Conservation (phyloP, 371 early-diverging fungal genomes). For the Modicella reniformis region DNA sequence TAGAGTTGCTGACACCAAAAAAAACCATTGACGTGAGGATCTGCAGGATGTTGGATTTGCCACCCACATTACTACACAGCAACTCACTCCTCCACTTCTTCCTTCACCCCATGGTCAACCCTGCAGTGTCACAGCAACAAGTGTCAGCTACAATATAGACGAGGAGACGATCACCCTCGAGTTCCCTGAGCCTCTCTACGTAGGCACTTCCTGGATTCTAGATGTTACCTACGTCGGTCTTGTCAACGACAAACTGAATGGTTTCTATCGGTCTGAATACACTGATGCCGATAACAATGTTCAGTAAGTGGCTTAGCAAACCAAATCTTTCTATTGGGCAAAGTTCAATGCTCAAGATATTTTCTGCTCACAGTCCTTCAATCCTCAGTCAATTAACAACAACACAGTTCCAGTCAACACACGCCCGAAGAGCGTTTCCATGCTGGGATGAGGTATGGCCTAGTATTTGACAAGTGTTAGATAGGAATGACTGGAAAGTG, state of each 20-base stretch:
- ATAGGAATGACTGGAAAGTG: neutral
- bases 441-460: constrained; percentile 84
- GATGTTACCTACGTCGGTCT: constrained; percentile 59
- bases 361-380: neutral
- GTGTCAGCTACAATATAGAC: constrained; percentile 49
- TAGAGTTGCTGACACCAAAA: too few relatives aligned
- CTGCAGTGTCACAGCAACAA: constrained; percentile 46
- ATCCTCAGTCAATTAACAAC: constrained; percentile 64
- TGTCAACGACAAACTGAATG: constrained; percentile 85
- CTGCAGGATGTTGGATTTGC: too few relatives aligned
- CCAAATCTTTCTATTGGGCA: neutral
- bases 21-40: too few relatives aligned
- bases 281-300: constrained; percentile 58
- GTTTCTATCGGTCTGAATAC: constrained; percentile 86
- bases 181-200: constrained; percentile 38
- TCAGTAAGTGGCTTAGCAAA: constrained; percentile 28
- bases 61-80: too few relatives aligned
- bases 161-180: constrained; percentile 46
- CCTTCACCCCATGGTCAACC: neutral
- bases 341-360: neutral
- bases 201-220: constrained; percentile 42
- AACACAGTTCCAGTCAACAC: constrained; percentile 94
- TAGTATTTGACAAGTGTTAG: neutral
- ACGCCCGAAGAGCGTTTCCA: constrained; percentile 89
- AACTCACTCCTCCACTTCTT: neutral